A percentile compares a stretch with the other conserved stretches of the same genome.
phyloP scores from a whole-genome alignment of 257 asterid species.

The Handroanthus guayacan region DNA sequence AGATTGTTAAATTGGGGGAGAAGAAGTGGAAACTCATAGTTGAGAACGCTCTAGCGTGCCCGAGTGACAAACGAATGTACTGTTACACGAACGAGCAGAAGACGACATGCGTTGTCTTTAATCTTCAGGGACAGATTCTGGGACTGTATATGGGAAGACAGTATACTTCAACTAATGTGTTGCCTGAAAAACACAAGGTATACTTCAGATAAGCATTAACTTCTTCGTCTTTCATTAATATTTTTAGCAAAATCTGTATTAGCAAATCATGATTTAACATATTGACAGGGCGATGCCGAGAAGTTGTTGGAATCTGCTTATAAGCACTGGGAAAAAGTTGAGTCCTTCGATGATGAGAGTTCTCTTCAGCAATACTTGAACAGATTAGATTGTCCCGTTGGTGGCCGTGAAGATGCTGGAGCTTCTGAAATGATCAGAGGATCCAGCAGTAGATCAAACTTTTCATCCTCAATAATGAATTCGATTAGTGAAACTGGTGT shows the following conservation, averaged over 20 bases:
- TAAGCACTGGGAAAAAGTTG: slow-evolving; percentile 38
- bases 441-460: too few relatives aligned
- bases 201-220: slow-evolving; percentile 22
- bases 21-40: slow-evolving; percentile 50
- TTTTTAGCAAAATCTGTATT: not conserved
- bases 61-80: slow-evolving; percentile 36
- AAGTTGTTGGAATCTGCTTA: slow-evolving; percentile 49
- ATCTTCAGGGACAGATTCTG: slow-evolving; percentile 49
- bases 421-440: too few relatives aligned
- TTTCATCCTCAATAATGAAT: too few relatives aligned
- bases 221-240: not conserved
- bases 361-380: slow-evolving; percentile 18
- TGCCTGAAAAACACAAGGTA: slow-evolving; percentile 54
- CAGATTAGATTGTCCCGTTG: not conserved
- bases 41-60: slow-evolving; percentile 59
- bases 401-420: too few relatives aligned
- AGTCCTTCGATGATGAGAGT: slow-evolving; percentile 38
- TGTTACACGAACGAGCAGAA: slow-evolving; percentile 35
- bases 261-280: slow-evolving; percentile 2
- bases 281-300: slow-evolving; percentile 48
- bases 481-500: too few relatives aligned
- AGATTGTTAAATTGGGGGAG: slow-evolving; percentile 45
- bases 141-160: slow-evolving; percentile 34
- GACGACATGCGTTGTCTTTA: slow-evolving; percentile 47
- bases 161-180: slow-evolving; percentile 33